A percentile compares a stretch with the other conserved stretches of the same genome.
These are phyloP conservation scores for Monilinia laxa DNA, from an alignment of 2,329 filamentous ascomycete species.

Conservation along the genomic window DNA sequence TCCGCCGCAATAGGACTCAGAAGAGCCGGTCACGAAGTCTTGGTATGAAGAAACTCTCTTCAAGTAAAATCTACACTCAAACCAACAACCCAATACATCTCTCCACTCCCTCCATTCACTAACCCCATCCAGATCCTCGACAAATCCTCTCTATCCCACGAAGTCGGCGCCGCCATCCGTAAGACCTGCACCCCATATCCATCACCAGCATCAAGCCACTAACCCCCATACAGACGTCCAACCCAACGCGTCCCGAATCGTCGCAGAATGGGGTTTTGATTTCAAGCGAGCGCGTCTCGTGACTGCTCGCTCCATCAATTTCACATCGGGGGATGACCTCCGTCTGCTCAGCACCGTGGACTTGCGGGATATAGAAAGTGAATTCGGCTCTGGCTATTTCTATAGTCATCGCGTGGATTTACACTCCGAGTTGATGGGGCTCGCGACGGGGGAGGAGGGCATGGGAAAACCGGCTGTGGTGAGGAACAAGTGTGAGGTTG, in stretches of 20 bases:
- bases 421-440: constrained; percentile 52
- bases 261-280: constrained; percentile 48
- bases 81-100: too few species aligned
- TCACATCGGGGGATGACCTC: constrained; percentile 29
- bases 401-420: constrained; percentile 54
- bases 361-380: constrained; percentile 24
- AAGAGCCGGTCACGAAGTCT: constrained; percentile 32
- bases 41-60: constrained; percentile 21
- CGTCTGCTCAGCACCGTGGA: constrained; percentile 26
- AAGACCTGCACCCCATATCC: constrained; percentile 31
- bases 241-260: constrained; percentile 59
- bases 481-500: constrained; percentile 46
- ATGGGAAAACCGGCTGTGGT: constrained; percentile 41
- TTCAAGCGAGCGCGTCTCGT: constrained; percentile 44
- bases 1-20: constrained; percentile 49
- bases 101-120: neutral
- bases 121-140: constrained; percentile 48
- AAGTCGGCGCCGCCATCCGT: constrained; percentile 57
- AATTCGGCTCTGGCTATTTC: constrained; percentile 47
- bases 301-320: constrained; percentile 42
- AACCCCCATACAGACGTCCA: constrained; percentile 45
- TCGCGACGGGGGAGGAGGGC: constrained; percentile 45
- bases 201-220: neutral
- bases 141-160: constrained; percentile 54
- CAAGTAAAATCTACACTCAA: too few species aligned